Evolutionary conservation across 495 filamentous ascomycete genomes (phyloP).

Genomic region (Daldinia concentrica): DNA sequence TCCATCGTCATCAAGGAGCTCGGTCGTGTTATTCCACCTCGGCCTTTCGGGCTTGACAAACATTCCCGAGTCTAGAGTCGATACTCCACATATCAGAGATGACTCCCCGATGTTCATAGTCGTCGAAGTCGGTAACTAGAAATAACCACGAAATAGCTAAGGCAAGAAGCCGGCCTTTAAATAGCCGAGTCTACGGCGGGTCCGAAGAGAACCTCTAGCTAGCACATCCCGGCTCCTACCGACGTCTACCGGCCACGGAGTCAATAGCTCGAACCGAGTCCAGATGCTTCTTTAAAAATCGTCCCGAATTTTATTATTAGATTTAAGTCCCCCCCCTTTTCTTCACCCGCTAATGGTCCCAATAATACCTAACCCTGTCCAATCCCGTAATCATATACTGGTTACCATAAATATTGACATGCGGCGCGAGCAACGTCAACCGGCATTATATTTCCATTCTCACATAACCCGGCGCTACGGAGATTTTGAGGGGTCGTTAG

Average conservation of each 20-base stretch:
- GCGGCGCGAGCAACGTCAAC: neutral
- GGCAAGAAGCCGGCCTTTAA: neutral
- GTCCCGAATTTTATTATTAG: no score
- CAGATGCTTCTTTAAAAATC: no score
- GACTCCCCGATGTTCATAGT: constrained; percentile 2
- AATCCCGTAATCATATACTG: neutral
- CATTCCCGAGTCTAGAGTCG: constrained; percentile 13
- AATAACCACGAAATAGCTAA: neutral
- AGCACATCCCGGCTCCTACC: neutral
- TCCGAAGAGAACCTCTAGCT: neutral
- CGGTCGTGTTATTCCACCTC: constrained; percentile 39
- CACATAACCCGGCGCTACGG: neutral
- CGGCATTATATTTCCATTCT: neutral
- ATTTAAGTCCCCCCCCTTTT: no score
- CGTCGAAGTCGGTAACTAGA: neutral
- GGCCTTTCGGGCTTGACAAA: constrained; percentile 32
- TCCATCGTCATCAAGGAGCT: constrained; percentile 36
- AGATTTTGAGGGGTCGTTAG: neutral
- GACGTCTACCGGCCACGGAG: neutral
- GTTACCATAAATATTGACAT: neutral
- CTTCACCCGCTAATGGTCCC: neutral
- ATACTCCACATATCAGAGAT: constrained; percentile 20
- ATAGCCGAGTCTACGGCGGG: constrained; percentile 1
- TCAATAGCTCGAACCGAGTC: neutral
- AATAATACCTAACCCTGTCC: neutral